Evolutionary conservation across 2,329 filamentous ascomycete species (phyloP).

Genomic region (Fusarium metavorans): DNA sequence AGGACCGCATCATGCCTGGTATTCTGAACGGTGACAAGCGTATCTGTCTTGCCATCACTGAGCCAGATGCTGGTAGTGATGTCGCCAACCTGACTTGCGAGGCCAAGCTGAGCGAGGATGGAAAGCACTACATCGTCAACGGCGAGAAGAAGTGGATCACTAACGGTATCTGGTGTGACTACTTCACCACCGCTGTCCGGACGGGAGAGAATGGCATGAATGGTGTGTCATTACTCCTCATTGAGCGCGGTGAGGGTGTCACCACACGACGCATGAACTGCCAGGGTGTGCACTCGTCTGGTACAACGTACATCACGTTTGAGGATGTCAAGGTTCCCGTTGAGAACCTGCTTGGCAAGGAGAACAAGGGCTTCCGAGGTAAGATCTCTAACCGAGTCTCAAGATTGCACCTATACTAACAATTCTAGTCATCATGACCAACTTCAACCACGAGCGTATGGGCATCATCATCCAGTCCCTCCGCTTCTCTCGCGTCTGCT

Average conservation of each 20-base stretch:
- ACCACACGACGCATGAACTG: constrained; percentile 97
- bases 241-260: constrained; percentile 90
- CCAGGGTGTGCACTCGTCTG: constrained; percentile 88
- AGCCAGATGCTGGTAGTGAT: constrained; percentile 94
- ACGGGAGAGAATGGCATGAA: constrained; percentile 93
- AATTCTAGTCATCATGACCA: constrained; percentile 89
- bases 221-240: constrained; percentile 89
- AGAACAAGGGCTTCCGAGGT: constrained; percentile 96
- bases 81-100: constrained; percentile 96
- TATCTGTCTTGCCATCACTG: constrained; percentile 97
- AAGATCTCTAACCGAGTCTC: constrained; percentile 23
- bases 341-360: constrained; percentile 98
- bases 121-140: constrained; percentile 99
- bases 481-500: constrained; percentile 96
- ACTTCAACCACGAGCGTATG: constrained; percentile 99
- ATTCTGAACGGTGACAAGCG: constrained; percentile 94
- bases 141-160: constrained; percentile 99
- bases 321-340: constrained; percentile 99
- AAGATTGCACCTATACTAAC: constrained; percentile 25
- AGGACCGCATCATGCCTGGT: constrained; percentile 88
- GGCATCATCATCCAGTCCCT: constrained; percentile 98
- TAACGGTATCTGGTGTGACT: constrained; percentile 96
- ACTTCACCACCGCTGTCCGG: constrained; percentile 96
- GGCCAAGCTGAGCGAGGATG: constrained; percentile 93
- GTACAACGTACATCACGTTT: constrained; percentile 95